Base-by-base conservation (phyloP, 2,329 filamentous ascomycete genomes). In the Aspergillus bombycis region DNA sequence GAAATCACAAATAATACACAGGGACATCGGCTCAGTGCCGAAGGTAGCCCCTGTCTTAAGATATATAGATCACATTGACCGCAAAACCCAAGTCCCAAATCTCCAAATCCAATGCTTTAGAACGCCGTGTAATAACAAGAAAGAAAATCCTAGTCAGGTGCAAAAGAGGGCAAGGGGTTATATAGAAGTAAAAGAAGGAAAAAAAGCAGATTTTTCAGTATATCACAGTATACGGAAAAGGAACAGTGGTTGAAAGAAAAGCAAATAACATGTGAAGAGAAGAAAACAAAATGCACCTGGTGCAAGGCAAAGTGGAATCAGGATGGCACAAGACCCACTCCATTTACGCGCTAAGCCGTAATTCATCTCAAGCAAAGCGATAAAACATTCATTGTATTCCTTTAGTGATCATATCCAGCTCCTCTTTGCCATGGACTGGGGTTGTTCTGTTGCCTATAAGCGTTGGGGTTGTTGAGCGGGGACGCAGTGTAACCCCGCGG, bases 381-480 rank as follows among this genome's bases (percentile, higher is more conserved):
- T 64, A 67, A 74, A 72, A 68, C 50, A 68, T 64, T 69, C 64
- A 64, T 64, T 54, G 58, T 57, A 65, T 38, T 64, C 62, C 58
- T 67, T 77, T 78, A 85, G 74, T 85, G 84, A 64, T 89, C 87
- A 70, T 89, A 89, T 52, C 87, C 87, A 36, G 87, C 87, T 50
- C 87, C 87, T 73, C 87, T 78, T 77, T 89, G 87, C 87, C 87
- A 89, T 59, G 87, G 86, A 77, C 85, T 88, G 43, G 83, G 75
- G 72, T 82, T 87, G 71, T 86, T 84, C 68, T 83, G 80, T 66
- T 79, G 70, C 65, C 83, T 76, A 70, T 79, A 82, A 55, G 75
- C 71, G 32, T 76, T 74, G 21, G 74, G 69, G 34, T 75, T 75
- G 43, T 65, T 65, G 58, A 76, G 70, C 1, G 77, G 76, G 12